Base-by-base conservation (phyloP, 441 rosid genomes). In the Bocquillonia castaneifolia region DNA sequence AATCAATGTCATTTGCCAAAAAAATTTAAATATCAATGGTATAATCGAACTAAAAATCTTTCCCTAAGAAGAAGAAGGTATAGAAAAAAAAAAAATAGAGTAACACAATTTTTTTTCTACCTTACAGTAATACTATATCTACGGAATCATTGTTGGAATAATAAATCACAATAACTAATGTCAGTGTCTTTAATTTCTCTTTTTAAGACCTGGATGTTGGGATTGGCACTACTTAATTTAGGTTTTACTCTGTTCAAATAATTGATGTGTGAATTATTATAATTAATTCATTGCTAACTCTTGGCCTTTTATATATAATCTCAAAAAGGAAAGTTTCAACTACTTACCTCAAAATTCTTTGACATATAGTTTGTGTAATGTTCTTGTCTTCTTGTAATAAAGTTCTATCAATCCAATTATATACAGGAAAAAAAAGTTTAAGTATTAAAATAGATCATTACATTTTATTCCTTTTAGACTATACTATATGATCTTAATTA, bases 351-450 rank as follows among this genome's bases (percentile, higher is more conserved):
- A 42, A 40, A 32, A 66, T 55, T 58, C 37, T 50, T 66, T 20
- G 34, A 39, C 68, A 25, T 40, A 60, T 18, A 55, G 48, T 74
- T 25, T 76, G 15, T 40, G 37, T 20, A 60, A 20, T n/a, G n/a
- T n/a, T 45, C 32, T 48, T 29, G 17, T 55, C 63, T 74, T 69
- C 70, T 65, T 70, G 76, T 47, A 60, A 58, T 67, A 63, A 74
- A 72, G 65, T 71, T 29, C 52, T 62, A 31, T 62, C 14, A 2
- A 64, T 32, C 15, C 44, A 51, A 45, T 23, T 51, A n/a, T n/a
- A n/a, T n/a, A n/a, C n/a, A n/a, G n/a, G n/a, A n/a, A n/a, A n/a
- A n/a, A n/a, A n/a, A n/a, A n/a, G 63, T 66, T 68, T 61, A 44
- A 58, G 31, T 47, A 53, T 20, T 9, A 39, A 59, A 32, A 66